A percentile compares a stretch with the other conserved stretches of the same genome.
These are phyloP conservation scores for Amborella trichopoda DNA, from an alignment of 164 flowering plant species.

Conservation along the genomic window DNA sequence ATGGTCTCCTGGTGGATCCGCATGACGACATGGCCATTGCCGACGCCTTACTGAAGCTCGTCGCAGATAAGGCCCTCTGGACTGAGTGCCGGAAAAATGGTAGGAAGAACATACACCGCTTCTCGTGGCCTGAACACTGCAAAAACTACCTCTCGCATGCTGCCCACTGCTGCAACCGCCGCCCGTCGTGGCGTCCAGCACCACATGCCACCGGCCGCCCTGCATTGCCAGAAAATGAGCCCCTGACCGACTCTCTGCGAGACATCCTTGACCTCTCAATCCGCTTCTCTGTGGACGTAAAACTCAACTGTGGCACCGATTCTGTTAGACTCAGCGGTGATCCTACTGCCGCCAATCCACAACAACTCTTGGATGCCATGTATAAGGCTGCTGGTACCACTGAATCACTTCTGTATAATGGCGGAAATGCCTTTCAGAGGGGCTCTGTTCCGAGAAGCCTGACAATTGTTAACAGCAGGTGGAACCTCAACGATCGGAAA, in stretches of 20 bases:
- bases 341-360: conserved; percentile 29
- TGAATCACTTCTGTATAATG: no score
- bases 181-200: conserved; percentile 16
- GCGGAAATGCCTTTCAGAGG: no score
- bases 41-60: conserved; percentile 74
- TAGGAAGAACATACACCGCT: conserved; percentile 55
- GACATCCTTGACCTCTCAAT: conserved; percentile 73
- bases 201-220: conserved; percentile 27
- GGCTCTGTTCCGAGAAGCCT: no score
- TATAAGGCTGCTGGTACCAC: no score
- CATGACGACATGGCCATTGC: conserved; percentile 56
- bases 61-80: conserved; percentile 63
- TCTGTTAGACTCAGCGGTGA: conserved; percentile 50
- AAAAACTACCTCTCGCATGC: conserved; percentile 59
- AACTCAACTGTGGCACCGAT: conserved; percentile 9
- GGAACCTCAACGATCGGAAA: conserved; percentile 61
- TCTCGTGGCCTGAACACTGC: conserved; percentile 87
- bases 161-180: conserved; percentile 54
- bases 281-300: conserved; percentile 55
- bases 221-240: conserved; percentile 42
- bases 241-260: conserved; percentile 68
- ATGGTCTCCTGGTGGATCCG: conserved; percentile 65
- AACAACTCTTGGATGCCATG: no score
- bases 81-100: conserved; percentile 59
- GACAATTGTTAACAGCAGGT: no score